Evolutionary conservation across 805 yeast genomes (phyloP).

Genomic region (Starmera caribaea): DNA sequence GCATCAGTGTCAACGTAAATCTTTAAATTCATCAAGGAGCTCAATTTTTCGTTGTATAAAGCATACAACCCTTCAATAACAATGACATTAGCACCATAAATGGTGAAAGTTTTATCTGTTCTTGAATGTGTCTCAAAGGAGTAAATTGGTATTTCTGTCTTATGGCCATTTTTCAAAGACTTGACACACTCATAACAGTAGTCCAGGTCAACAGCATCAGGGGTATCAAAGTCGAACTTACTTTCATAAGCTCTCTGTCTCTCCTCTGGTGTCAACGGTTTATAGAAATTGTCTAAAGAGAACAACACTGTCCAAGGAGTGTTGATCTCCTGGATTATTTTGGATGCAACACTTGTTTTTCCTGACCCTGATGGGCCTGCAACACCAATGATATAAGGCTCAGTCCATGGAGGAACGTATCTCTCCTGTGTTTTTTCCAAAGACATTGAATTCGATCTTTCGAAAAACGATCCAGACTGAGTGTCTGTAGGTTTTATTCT

Average conservation of each 20-base stretch:
- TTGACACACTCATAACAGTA: constrained; percentile 51
- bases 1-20: constrained; percentile 90
- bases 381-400: constrained; percentile 79
- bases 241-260: constrained; percentile 53
- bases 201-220: constrained; percentile 77
- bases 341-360: constrained; percentile 83
- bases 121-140: constrained; percentile 56
- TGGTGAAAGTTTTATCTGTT: constrained; percentile 53
- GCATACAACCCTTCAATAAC: constrained; percentile 90
- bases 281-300: constrained; percentile 87
- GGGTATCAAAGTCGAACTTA: constrained; percentile 81
- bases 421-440: constrained; percentile 19
- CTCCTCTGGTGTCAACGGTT: constrained; percentile 56
- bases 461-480: constrained; percentile 6
- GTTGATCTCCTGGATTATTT: constrained; percentile 64
- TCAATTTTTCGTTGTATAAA: constrained; percentile 55
- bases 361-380: constrained; percentile 90
- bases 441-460: neutral
- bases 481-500: constrained; percentile 7
- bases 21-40: constrained; percentile 74
- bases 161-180: constrained; percentile 61
- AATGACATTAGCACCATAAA: constrained; percentile 91
- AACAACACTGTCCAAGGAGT: constrained; percentile 93
- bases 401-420: constrained; percentile 81
- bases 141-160: constrained; percentile 57